phyloP scores from a whole-genome alignment of 2,329 filamentous ascomycete genomes.

The Aspergillus sojae region DNA sequence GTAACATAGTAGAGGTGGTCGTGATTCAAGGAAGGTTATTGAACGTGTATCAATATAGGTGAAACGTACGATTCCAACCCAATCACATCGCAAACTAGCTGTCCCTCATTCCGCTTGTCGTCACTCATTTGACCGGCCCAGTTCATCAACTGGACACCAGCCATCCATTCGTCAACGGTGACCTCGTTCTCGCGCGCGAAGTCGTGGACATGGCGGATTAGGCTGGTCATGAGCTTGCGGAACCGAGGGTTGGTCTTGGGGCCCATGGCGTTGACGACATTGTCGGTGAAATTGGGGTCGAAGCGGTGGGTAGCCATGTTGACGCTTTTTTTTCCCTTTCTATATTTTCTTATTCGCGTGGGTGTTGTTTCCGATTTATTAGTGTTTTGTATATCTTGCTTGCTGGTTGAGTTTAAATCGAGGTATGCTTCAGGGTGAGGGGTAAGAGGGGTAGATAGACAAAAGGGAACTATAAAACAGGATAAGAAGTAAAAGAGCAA shows the following conservation, averaged over 20 bases:
- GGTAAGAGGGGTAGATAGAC: neutral
- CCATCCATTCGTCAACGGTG: constrained; percentile 62
- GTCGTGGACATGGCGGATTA: constrained; percentile 61
- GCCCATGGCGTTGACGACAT: constrained; percentile 74
- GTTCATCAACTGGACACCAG: constrained; percentile 60
- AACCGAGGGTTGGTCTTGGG: constrained; percentile 69
- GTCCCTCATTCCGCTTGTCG: constrained; percentile 64
- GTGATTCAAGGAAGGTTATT: neutral
- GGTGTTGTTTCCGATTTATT: neutral
- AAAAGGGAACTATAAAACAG: neutral
- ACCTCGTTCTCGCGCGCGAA: constrained; percentile 62
- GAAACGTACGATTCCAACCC: constrained; percentile 58
- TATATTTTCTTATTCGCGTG: neutral
- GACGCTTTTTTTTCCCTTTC: neutral
- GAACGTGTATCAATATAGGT: neutral
- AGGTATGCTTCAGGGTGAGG: neutral
- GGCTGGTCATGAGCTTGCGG: constrained; percentile 59
- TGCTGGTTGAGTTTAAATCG: neutral
- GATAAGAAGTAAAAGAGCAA: neutral
- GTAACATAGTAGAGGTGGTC: neutral
- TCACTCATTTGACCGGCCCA: constrained; percentile 65
- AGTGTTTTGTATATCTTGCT: neutral
- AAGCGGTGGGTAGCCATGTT: constrained; percentile 35
- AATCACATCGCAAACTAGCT: constrained; percentile 61
- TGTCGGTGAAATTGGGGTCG: constrained; percentile 61